Evolutionary conservation across 179 eudicot species (phyloP), one percentile per base, ranked within the genome.

Genomic region (Carnegiea gigantea): DNA sequence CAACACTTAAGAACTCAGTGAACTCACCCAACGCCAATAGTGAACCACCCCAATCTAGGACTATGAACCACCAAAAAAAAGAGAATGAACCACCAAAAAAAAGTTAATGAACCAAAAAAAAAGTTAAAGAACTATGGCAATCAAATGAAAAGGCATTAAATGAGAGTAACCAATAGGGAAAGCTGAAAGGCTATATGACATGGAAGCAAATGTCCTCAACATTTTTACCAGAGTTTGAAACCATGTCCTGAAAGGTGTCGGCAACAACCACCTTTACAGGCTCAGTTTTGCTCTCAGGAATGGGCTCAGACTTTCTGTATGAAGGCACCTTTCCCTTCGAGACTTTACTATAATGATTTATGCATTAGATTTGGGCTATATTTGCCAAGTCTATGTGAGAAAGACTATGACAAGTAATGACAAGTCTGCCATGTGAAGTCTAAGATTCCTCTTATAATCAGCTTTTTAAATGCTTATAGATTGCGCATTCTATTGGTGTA

Each of bases 241-340:
- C 92, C 73, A 93, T 80, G 79, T 94, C 97, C 53, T 93, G 78
- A 11, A 95, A 79, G 83, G 81, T 91, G 85, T 93, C 92, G 1
- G 93, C 96, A 40, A 95, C 98, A 44, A 92, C 92, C 75, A 93
- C 92, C 87, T 95, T 93, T 26, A 95, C 97, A 62, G 97, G 93
- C 84, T 93, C 96, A 33, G 86, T 76, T 82, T 92, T 95, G 79
- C 82, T 84, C 79, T 89, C 93, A 43, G 98, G 98, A 68, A 95
- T 84, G 77, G 94, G 88, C 82, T 95, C 95, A 14, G 98, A 95
- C 83, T 92, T 95, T 79, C 79, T 83, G 82, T 83, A 89, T 40
- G 95, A 89, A 62, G 82, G 49, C 80, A 92, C 88, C 53, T 88
- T 91, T 49, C 98, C 97, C 76, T 90, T 97, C 97, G 93, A 91